Conservation (phyloP, 2,329 filamentous ascomycete genomes). For the Xylaria sp. region DNA sequence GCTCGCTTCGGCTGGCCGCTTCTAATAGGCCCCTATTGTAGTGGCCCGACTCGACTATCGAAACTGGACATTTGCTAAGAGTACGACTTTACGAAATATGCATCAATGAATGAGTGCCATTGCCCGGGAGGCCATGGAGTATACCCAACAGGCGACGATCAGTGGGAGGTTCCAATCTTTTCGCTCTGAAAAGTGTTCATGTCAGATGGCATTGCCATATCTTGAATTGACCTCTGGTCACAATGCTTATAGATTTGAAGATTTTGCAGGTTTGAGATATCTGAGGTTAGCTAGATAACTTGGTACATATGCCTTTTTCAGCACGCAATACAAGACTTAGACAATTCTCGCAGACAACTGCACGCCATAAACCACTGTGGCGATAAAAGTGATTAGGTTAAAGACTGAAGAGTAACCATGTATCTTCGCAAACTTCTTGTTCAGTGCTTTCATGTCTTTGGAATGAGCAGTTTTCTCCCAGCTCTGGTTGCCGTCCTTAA, state of each 20-base stretch:
- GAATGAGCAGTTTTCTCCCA: conserved; percentile 81
- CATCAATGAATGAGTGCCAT: not conserved
- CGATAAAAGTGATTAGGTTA: conserved; percentile 74
- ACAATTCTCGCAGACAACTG: conserved; percentile 69
- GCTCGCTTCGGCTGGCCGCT: conserved; percentile 41
- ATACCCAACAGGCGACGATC: not conserved
- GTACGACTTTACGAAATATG: conserved; percentile 11
- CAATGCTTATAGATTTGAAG: not conserved
- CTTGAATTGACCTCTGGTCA: not conserved
- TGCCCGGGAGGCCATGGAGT: not conserved
- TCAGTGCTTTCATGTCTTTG: conserved; percentile 80
- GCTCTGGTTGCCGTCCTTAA: conserved; percentile 85
- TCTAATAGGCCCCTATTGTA: conserved; percentile 22
- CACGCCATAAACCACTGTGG: conserved; percentile 78
- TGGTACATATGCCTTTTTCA: not conserved
- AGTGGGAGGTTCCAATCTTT: not conserved
- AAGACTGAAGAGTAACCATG: conserved; percentile 83
- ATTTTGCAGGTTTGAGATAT: not conserved
- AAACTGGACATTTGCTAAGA: conserved; percentile 8
- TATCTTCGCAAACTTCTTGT: conserved; percentile 77
- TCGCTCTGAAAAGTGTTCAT: not conserved
- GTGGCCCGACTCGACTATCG: not conserved
- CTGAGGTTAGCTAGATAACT: not conserved
- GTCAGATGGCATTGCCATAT: not conserved
- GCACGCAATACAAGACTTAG: conserved; percentile 36